Conservation (phyloP, 371 early-diverging fungal species). For the Dichotomocladium elegans region DNA sequence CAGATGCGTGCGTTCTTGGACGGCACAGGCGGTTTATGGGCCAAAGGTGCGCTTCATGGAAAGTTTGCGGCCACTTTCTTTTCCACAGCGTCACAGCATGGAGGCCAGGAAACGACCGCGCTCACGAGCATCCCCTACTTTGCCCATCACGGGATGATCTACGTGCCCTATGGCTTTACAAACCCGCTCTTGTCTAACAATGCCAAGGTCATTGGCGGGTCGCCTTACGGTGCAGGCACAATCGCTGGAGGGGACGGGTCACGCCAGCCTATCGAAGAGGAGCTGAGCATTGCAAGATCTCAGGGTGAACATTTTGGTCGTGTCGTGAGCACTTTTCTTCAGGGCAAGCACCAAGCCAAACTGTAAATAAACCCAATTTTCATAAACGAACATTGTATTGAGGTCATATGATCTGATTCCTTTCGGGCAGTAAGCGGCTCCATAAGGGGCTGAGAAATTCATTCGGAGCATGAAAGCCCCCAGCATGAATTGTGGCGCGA, state of each 20-base stretch:
- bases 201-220: constrained; percentile 46
- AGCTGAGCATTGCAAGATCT: constrained; percentile 55
- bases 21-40: constrained; percentile 68
- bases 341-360: constrained; percentile 2
- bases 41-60: constrained; percentile 49
- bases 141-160: constrained; percentile 73
- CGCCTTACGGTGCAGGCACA: constrained; percentile 34
- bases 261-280: constrained; percentile 55
- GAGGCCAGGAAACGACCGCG: constrained; percentile 71
- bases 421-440: no score
- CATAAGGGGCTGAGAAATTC: no score
- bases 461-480: no score
- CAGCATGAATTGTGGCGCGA: no score
- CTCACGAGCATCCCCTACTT: constrained; percentile 54
- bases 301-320: constrained; percentile 31
- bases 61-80: constrained; percentile 71
- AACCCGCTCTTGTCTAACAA: constrained; percentile 21
- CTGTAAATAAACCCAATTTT: no score
- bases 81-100: constrained; percentile 63
- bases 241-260: constrained; percentile 21
- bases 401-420: no score
- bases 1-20: constrained; percentile 48
- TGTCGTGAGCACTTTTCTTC: constrained; percentile 5
- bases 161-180: constrained; percentile 61
- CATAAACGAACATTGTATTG: no score